These are phyloP conservation scores for Phalaenopsis hybrid DNA, from an alignment of 116 monocot species.

Conservation along the genomic window DNA sequence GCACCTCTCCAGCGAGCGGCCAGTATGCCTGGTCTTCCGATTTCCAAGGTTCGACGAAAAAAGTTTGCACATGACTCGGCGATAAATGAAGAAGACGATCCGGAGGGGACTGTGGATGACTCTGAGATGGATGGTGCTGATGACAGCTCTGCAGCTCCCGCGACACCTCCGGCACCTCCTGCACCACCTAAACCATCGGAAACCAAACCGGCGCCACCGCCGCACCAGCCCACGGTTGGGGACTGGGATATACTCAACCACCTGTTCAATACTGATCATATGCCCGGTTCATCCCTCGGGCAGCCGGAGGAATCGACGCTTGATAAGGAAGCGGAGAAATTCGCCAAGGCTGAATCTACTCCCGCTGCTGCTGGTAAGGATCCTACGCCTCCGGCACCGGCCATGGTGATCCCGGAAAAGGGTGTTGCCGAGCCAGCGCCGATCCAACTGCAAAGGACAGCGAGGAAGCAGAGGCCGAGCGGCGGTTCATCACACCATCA, in stretches of 20 bases:
- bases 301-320: conserved; percentile 23
- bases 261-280: conserved; percentile 18
- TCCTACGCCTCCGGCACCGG: background rate
- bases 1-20: conserved; percentile 34
- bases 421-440: background rate
- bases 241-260: conserved; percentile 23
- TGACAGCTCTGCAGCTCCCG: background rate
- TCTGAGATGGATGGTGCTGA: conserved; percentile 4
- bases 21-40: conserved; percentile 61
- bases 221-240: background rate
- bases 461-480: conserved; percentile 16
- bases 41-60: conserved; percentile 20
- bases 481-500: conserved; percentile 20
- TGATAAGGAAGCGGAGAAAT: background rate
- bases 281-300: conserved; percentile 16
- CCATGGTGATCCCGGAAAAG: conserved; percentile 18
- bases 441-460: conserved; percentile 4
- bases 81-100: conserved; percentile 42
- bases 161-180: conserved; percentile 3
- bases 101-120: conserved; percentile 20
- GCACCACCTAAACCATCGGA: conserved; percentile 5
- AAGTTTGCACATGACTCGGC: conserved; percentile 7
- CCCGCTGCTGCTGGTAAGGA: conserved; percentile 1
- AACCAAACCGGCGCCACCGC: conserved; percentile 6
- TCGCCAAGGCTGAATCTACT: background rate